phyloP scores from a whole-genome alignment of 1,284 basidiomycete genomes.

The Sanghuangporus baumii region DNA sequence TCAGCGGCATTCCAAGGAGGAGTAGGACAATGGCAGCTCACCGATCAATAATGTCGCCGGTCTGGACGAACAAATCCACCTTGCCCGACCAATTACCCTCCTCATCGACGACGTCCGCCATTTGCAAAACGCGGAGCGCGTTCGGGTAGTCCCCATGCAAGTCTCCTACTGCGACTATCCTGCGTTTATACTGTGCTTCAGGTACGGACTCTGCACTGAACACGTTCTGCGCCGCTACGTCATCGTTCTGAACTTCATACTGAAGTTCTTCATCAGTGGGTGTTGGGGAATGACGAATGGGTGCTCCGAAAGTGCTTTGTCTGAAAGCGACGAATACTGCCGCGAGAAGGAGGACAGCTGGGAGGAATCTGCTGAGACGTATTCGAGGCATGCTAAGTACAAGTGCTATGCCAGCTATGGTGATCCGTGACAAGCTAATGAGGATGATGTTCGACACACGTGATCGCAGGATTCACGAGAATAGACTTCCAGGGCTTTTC shows the following conservation, averaged over 20 bases:
- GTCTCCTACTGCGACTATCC: conserved; percentile 77
- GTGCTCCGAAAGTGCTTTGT: background rate
- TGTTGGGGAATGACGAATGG: background rate
- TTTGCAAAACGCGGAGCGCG: conserved; percentile 67
- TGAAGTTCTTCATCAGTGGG: background rate
- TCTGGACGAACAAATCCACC: conserved; percentile 83
- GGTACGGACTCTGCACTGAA: background rate
- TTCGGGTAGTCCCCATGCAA: conserved; percentile 75
- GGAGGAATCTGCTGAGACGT: conserved; percentile 3
- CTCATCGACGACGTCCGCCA: conserved; percentile 70
- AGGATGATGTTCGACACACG: too few relatives aligned
- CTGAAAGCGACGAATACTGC: conserved; percentile 7
- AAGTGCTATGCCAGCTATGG: too few relatives aligned
- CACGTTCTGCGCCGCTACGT: background rate
- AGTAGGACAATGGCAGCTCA: conserved; percentile 26
- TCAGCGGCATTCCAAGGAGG: background rate
- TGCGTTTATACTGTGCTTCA: conserved; percentile 26
- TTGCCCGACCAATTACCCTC: conserved; percentile 71
- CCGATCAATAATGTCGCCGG: conserved; percentile 90
- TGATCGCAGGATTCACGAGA: too few relatives aligned
- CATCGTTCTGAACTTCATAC: background rate
- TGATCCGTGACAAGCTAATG: background rate
- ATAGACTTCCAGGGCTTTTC: too few relatives aligned
- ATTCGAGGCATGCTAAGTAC: background rate
- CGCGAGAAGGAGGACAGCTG: conserved; percentile 5